phyloP scores from a whole-genome alignment of 2,329 filamentous ascomycete species.

The Bipolaris sorokiniana region DNA sequence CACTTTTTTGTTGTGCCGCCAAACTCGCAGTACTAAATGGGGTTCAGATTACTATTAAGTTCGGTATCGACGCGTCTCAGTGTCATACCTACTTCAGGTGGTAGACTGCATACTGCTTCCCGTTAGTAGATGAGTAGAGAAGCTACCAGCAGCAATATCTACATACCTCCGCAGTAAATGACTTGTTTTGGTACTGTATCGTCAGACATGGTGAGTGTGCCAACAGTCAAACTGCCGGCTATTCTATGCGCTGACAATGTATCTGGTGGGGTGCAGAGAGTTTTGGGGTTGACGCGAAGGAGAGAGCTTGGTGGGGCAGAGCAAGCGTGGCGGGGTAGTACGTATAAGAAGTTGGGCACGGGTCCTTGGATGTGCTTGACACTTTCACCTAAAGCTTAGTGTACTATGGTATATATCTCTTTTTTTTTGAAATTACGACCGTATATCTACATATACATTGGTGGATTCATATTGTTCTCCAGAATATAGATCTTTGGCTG shows the following conservation, averaged over 20 bases:
- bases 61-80: slow-evolving; percentile 13
- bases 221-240: background rate
- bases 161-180: slow-evolving; percentile 66
- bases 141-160: background rate
- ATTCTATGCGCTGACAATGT: background rate
- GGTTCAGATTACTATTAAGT: slow-evolving; percentile 15
- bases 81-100: slow-evolving; percentile 67
- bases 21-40: slow-evolving; percentile 91
- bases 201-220: slow-evolving; percentile 37
- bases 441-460: too few species aligned
- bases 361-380: slow-evolving; percentile 5
- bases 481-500: slow-evolving; percentile 61
- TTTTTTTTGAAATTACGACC: too few species aligned
- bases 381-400: background rate
- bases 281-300: slow-evolving; percentile 19
- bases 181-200: slow-evolving; percentile 58
- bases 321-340: slow-evolving; percentile 24
- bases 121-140: slow-evolving; percentile 26
- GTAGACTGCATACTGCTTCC: slow-evolving; percentile 65
- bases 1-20: slow-evolving; percentile 96
- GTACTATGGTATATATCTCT: background rate
- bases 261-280: slow-evolving; percentile 8
- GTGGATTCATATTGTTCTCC: slow-evolving; percentile 38
- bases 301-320: slow-evolving; percentile 21
- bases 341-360: slow-evolving; percentile 7